A percentile compares a stretch with the other conserved stretches of the same genome.
Conservation (phyloP, 306 rosid genomes). For the Geum urbanum region DNA sequence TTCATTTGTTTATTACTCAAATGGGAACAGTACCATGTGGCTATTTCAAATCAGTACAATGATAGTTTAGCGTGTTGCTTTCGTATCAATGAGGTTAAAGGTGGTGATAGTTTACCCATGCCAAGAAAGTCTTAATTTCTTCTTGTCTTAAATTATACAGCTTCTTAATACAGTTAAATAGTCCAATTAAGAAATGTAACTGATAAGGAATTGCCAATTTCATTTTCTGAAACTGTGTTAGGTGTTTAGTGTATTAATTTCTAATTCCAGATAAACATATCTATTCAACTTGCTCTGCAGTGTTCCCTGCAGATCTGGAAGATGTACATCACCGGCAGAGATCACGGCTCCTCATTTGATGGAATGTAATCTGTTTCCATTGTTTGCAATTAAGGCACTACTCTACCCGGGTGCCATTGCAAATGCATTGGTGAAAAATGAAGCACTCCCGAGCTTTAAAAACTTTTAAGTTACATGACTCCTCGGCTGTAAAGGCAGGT, state of each 20-base stretch:
- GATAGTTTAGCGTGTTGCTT: neutral
- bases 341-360: conserved; percentile 67
- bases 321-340: conserved; percentile 65
- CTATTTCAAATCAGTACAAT: neutral
- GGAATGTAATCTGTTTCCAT: conserved; percentile 50
- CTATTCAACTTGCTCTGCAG: conserved; percentile 30
- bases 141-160: neutral
- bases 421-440: conserved; percentile 36
- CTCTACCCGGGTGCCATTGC: conserved; percentile 75
- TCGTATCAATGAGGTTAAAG: neutral
- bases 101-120: neutral
- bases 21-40: conserved; percentile 1
- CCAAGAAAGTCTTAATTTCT: neutral
- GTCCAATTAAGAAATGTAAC: neutral
- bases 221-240: neutral
- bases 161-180: no score
- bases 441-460: conserved; percentile 38
- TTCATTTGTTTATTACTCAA: neutral
- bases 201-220: neutral
- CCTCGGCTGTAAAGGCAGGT: conserved; percentile 28
- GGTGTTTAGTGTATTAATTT: neutral
- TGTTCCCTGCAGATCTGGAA: conserved; percentile 56
- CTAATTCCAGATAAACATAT: neutral
- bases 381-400: conserved; percentile 45
- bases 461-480: conserved; percentile 35